Evolutionary conservation across 1,139 yeast genomes (phyloP).

Genomic region (Chernovozyma aurita): DNA sequence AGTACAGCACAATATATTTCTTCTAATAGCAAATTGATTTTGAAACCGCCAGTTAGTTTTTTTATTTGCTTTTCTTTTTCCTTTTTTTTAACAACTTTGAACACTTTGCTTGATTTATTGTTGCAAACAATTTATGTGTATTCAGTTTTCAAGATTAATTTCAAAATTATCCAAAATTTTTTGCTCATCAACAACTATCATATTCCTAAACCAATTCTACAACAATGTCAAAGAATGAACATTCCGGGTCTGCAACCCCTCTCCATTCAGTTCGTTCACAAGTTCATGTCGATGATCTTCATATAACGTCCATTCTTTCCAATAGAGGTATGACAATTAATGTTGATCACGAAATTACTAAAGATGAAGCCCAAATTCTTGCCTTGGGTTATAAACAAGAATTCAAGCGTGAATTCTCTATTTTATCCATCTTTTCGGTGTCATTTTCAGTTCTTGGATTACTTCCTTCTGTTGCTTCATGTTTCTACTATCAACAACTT

Average conservation of each 20-base stretch:
- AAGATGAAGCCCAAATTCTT: conserved; percentile 53
- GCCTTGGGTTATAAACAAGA: conserved; percentile 74
- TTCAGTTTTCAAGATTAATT: no score
- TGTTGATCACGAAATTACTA: conserved; percentile 43
- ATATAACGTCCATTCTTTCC: conserved; percentile 37
- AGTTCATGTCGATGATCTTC: conserved; percentile 37
- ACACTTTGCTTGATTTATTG: no score
- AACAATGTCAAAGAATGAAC: no score
- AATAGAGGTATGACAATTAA: conserved; percentile 35
- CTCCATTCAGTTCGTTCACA: conserved; percentile 29
- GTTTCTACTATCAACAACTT: conserved; percentile 49
- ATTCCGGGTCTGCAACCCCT: conserved; percentile 5
- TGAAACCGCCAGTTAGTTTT: no score
- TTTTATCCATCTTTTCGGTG: conserved; percentile 61
- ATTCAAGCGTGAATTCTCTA: conserved; percentile 62
- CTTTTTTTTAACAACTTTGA: no score
- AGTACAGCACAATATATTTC: no score
- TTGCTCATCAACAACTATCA: no score
- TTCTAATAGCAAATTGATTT: no score
- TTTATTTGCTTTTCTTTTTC: no score
- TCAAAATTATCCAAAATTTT: no score
- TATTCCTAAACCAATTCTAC: no score
- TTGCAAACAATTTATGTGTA: no score
- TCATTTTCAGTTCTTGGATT: conserved; percentile 71
- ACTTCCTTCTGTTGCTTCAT: conserved; percentile 65